Conservation (phyloP, 2,329 filamentous ascomycete species). For the Fonsecaea pugnacius region DNA sequence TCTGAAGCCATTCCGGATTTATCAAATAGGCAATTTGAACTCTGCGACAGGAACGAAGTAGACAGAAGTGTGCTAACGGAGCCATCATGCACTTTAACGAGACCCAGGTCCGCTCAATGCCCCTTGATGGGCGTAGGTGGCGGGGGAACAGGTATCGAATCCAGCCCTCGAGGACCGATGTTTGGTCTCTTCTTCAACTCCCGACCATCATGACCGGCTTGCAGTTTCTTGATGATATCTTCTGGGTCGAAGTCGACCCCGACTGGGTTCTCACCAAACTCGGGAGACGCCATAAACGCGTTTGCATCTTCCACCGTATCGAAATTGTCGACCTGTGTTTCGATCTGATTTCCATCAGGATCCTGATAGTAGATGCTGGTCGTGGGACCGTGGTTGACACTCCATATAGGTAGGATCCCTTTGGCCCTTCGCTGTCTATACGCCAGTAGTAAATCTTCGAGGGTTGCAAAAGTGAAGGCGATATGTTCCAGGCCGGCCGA, state of each 20-base stretch:
- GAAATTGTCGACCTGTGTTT: slow-evolving; percentile 55
- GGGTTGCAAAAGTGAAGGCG: background rate
- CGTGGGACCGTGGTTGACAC: slow-evolving; percentile 55
- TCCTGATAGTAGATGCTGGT: slow-evolving; percentile 56
- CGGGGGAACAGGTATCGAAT: slow-evolving; percentile 9
- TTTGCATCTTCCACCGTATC: slow-evolving; percentile 14
- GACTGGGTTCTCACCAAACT: slow-evolving; percentile 19
- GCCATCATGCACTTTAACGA: background rate
- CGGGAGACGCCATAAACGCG: slow-evolving; percentile 3
- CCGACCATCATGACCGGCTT: background rate
- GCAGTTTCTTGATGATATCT: slow-evolving; percentile 10
- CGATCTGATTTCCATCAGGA: slow-evolving; percentile 55
- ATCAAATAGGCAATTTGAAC: background rate
- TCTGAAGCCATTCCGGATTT: background rate
- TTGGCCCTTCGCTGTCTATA: slow-evolving; percentile 42
- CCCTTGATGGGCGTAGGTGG: background rate
- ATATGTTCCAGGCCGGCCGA: slow-evolving; percentile 8
- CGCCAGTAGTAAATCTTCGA: slow-evolving; percentile 38
- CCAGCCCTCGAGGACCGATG: slow-evolving; percentile 16
- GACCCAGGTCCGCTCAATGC: slow-evolving; percentile 1
- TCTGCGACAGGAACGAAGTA: background rate
- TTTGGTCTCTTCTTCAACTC: slow-evolving; percentile 14
- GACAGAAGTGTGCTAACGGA: background rate
- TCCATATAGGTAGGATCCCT: slow-evolving; percentile 45
- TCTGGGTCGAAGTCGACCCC: slow-evolving; percentile 22